Base-by-base conservation (phyloP, 225 moss, liverwort and hornwort genomes). In the Lunularia cruciata region DNA sequence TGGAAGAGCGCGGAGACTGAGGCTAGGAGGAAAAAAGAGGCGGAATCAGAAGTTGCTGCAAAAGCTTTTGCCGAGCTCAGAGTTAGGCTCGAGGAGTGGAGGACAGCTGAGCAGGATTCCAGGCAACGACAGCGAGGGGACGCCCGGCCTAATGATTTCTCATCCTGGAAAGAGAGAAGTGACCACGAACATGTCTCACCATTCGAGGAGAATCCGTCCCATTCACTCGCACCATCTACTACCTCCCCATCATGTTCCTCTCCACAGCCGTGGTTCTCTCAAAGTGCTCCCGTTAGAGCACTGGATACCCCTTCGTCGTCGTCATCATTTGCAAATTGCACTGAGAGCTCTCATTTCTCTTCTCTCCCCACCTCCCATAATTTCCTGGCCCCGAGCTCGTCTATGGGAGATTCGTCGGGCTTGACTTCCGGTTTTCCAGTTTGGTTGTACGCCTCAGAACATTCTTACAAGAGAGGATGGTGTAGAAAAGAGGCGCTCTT, bases 1-100 rank as follows among this genome's bases (percentile, higher is more conserved):
- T 77, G 72, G 72, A 77, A 77, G 57, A 34, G 34, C n/a, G 36
- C 68, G 40, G 73, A 73, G 55, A 73, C 30, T 8, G 62, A 73
- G 20, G 63, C 47, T 15, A 78, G 37, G 23, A 32, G 19, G 31
- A 72, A 69, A 28, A 48, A 32, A 26, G 57, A 69, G 4, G 47
- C 46, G 25, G 59, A 73, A 8, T 67, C 32, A 0, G 46, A 73
- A 39, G 5, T 26, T n/a, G 35, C 42, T 19, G 38, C 63, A 0
- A 14, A 57, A 42, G 63, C 69, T 14, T 20, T 13, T 8, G 2
- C 11, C 7, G 23, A 18, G 22, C 53, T 78, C 28, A 26, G 56
- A 43, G 22, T 45, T 19, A 73, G 48, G 22, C 30, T 78, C 0
- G 9, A 27, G 14, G 68, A 73, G 47, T 73, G 78, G 78, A 78